Base-by-base conservation (phyloP, 116 monocot species). In the Iris pallida region DNA sequence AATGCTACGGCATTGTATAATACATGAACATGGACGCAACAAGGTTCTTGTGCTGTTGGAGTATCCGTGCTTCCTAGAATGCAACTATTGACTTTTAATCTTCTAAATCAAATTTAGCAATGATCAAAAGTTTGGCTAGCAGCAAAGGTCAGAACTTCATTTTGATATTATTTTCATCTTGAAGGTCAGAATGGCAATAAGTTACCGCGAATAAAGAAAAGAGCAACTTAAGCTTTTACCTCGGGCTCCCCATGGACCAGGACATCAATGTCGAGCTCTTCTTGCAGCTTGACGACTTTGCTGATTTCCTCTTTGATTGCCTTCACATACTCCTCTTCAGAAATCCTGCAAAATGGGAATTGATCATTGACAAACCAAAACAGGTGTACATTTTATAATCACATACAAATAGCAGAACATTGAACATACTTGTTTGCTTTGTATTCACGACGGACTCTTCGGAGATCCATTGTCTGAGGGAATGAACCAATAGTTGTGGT, bases 161-260 rank as follows among this genome's bases (percentile, higher is more conserved):
- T 30, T 30, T 1, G 30, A 30, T 30, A 30, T 30, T 1, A 3
- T 30, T 30, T 30, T 3, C 30, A 30, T 30, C 30, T 30, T 30
- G 30, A 30, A 30, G 30, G 30, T 30, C 30, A 30, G n/a, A 30
- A 30, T 30, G 30, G 30, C 30, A 0, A 30, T 30, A 30, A 30
- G 30, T 30, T 30, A 30, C 30, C 30, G 30, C 30, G 30, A 30
- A 30, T 30, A 30, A 30, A 30, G 30, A 30, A 30, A 30, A 30
- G 30, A 45, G 9, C 45, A 63, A 47, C 16, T 46, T 59, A 44
- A 68, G 11, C 57, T 72, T 59, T 40, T 41, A 80, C 80, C 80
- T 81, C 81, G 46, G 81, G 81, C 60, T 81, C 81, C 5, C 81
- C 81, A 72, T 81, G 81, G 61, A 81, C 81, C 9, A 81, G 76